Evolutionary conservation across 352 stramenopile genomes (phyloP).

Genomic region (Globisporangium camurandrum): DNA sequence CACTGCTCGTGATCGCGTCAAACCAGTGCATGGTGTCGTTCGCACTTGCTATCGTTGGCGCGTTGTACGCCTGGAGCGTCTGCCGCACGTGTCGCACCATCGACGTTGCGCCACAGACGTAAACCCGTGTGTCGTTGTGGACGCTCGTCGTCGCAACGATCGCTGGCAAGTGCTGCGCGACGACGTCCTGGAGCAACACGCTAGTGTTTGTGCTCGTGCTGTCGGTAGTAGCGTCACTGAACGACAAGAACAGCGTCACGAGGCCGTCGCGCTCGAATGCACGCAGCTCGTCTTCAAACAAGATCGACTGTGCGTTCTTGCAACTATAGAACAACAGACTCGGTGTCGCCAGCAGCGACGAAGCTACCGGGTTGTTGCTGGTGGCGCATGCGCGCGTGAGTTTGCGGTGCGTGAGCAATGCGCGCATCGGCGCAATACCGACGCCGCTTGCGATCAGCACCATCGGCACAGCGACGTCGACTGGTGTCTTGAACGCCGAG

Average conservation of each 20-base stretch:
- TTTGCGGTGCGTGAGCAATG: slow-evolving; percentile 28
- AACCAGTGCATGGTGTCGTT: slow-evolving; percentile 2
- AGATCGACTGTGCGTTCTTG: slow-evolving; percentile 16
- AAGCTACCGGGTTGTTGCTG: background rate
- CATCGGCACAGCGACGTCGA: slow-evolving; percentile 69
- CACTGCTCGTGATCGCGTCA: slow-evolving; percentile 1
- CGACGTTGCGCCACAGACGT: slow-evolving; percentile 6
- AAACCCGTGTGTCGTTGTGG: slow-evolving; percentile 1
- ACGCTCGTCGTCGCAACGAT: slow-evolving; percentile 1
- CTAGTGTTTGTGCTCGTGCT: slow-evolving; percentile 1
- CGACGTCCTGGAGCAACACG: slow-evolving; percentile 21
- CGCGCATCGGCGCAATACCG: slow-evolving; percentile 83
- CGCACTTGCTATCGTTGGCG: background rate
- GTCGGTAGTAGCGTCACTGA: slow-evolving; percentile 1
- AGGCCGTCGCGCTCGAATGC: slow-evolving; percentile 22
- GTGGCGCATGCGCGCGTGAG: background rate
- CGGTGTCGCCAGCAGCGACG: slow-evolving; percentile 2
- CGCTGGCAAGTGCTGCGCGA: slow-evolving; percentile 11
- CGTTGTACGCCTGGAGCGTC: background rate
- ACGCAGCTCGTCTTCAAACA: slow-evolving; percentile 29
- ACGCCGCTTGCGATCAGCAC: slow-evolving; percentile 90
- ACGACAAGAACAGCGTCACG: slow-evolving; percentile 20
- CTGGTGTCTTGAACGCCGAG: slow-evolving; percentile 88
- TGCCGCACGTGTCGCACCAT: slow-evolving; percentile 8
- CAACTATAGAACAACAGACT: slow-evolving; percentile 29